These are phyloP conservation scores for Cladosporium austrohemisphaericum DNA, from an alignment of 2,329 filamentous ascomycete genomes.

Conservation along the genomic window DNA sequence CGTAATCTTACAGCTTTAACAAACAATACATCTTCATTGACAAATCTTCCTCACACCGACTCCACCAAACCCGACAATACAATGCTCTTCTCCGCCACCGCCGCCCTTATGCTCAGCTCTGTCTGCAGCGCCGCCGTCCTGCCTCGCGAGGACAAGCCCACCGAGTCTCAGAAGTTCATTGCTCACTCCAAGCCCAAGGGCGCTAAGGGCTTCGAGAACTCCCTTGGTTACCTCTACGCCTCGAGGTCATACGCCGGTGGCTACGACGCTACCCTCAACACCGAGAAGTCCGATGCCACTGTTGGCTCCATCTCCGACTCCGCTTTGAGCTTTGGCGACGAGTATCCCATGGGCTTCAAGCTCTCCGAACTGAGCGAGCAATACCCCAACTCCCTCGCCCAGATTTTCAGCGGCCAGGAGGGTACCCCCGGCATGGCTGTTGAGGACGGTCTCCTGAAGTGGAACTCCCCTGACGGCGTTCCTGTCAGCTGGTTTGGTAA, in stretches of 20 bases:
- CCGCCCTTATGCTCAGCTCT: conserved; percentile 13
- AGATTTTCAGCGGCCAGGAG: conserved; percentile 17
- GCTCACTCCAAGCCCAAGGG: conserved; percentile 14
- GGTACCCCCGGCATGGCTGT: conserved; percentile 18
- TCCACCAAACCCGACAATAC: neutral
- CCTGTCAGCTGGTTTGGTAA: conserved; percentile 18
- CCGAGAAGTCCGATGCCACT: conserved; percentile 13
- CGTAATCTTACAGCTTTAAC: too few species aligned
- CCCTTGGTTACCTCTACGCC: conserved; percentile 18
- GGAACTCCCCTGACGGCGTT: conserved; percentile 14
- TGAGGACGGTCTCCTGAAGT: conserved; percentile 17
- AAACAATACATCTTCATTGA: neutral
- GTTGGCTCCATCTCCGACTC: conserved; percentile 17
- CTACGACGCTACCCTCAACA: conserved; percentile 17
- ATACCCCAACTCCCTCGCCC: conserved; percentile 13
- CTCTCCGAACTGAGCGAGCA: conserved; percentile 13
- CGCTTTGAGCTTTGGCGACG: conserved; percentile 9
- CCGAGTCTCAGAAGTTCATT: conserved; percentile 16
- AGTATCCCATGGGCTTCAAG: conserved; percentile 14
- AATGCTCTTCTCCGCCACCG: conserved; percentile 13
- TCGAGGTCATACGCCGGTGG: conserved; percentile 17
- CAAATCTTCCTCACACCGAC: neutral
- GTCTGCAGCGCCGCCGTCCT: conserved; percentile 11
- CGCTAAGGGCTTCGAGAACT: conserved; percentile 15
- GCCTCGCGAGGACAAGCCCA: conserved; percentile 10